Evolutionary conservation across 148 eudicot genomes (phyloP).

Genomic region (Silene latifolia): DNA sequence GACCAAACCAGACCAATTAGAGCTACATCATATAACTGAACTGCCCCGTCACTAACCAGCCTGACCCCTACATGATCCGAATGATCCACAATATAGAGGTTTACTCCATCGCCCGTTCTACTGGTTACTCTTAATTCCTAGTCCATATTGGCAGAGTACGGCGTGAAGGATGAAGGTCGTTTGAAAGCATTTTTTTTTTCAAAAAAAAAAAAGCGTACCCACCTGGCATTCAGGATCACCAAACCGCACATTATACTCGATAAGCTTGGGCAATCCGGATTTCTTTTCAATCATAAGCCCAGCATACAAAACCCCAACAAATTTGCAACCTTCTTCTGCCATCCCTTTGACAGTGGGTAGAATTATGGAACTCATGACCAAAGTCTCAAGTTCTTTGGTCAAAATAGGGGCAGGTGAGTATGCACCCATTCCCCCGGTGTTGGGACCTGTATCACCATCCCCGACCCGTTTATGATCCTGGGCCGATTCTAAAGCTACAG

Average conservation of each 20-base stretch:
- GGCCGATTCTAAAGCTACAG: slow-evolving; percentile 86
- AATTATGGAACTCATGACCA: slow-evolving; percentile 80
- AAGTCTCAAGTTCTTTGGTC: slow-evolving; percentile 66
- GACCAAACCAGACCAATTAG: neutral
- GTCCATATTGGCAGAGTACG: too few relatives aligned
- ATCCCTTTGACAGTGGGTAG: slow-evolving; percentile 81
- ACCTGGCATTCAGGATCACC: slow-evolving; percentile 99
- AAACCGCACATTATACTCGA: slow-evolving; percentile 90
- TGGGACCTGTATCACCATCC: slow-evolving; percentile 88
- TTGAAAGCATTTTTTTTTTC: too few relatives aligned
- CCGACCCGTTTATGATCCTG: slow-evolving; percentile 98
- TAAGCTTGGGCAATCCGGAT: slow-evolving; percentile 84
- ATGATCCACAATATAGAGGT: too few relatives aligned
- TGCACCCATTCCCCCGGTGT: slow-evolving; percentile 99
- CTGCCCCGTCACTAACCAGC: too few relatives aligned
- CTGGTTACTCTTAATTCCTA: too few relatives aligned
- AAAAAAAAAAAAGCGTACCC: too few relatives aligned
- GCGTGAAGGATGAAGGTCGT: too few relatives aligned
- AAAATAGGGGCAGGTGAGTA: slow-evolving; percentile 90
- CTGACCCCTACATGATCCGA: too few relatives aligned
- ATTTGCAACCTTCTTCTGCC: slow-evolving; percentile 85
- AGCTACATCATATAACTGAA: neutral
- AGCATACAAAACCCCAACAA: slow-evolving; percentile 88
- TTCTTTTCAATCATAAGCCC: slow-evolving; percentile 96
- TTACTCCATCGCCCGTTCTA: too few relatives aligned